phyloP scores from a whole-genome alignment of 179 eudicot species.

The Patellifolia procumbens region DNA sequence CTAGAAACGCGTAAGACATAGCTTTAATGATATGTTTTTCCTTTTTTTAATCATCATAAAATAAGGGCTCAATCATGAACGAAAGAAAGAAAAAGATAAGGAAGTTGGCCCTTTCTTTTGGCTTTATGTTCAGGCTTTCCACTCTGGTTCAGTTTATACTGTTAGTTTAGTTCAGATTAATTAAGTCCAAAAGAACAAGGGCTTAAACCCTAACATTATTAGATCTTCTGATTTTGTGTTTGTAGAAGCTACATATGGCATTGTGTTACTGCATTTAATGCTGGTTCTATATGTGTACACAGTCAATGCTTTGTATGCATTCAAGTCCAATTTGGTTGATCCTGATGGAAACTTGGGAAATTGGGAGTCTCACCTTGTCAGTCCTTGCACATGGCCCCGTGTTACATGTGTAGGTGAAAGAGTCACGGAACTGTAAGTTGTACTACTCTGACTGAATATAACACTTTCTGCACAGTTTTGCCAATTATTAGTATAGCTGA shows the following conservation, averaged over 20 bases:
- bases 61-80: too few relatives aligned
- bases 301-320: slow-evolving; percentile 30
- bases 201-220: neutral
- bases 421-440: slow-evolving; percentile 32
- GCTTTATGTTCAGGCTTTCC: too few relatives aligned
- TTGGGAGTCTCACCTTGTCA: slow-evolving; percentile 32
- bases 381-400: slow-evolving; percentile 36
- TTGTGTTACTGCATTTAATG: neutral
- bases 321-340: slow-evolving; percentile 25
- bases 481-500: neutral
- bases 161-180: too few relatives aligned
- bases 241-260: too few relatives aligned
- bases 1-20: too few relatives aligned
- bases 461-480: neutral
- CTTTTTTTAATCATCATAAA: too few relatives aligned
- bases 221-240: neutral
- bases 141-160: too few relatives aligned
- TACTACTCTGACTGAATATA: neutral
- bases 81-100: too few relatives aligned
- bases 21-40: too few relatives aligned
- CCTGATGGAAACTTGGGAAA: slow-evolving; percentile 26
- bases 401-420: slow-evolving; percentile 25
- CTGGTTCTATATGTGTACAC: neutral
- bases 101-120: too few relatives aligned
- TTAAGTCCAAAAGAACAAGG: too few relatives aligned